A percentile compares a stretch with the other conserved stretches of the same genome.
Evolutionary conservation across 768 basidiomycete species (phyloP).

Genomic region (Rhodosporidiobolus odoratus): DNA sequence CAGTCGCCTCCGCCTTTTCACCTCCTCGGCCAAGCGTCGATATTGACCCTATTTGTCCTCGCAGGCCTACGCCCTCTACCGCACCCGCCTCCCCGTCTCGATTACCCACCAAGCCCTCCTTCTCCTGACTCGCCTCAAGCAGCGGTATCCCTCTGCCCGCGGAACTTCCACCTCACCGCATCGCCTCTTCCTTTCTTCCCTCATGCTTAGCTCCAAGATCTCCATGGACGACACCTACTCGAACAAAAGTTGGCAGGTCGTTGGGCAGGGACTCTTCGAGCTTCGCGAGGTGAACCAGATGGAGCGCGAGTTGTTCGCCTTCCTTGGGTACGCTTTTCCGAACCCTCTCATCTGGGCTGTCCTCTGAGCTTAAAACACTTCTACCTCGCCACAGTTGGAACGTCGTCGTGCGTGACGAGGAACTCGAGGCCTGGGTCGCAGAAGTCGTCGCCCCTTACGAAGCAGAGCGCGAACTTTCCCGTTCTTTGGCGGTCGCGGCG

Average conservation of each 20-base stretch:
- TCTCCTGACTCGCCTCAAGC: slow-evolving; percentile 76
- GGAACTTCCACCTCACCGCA: slow-evolving; percentile 87
- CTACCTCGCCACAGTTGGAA: slow-evolving; percentile 32
- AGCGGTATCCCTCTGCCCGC: slow-evolving; percentile 82
- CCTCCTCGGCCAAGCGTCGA: not conserved
- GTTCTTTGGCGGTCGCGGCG: slow-evolving; percentile 18
- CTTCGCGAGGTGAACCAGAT: slow-evolving; percentile 87
- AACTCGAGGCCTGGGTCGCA: slow-evolving; percentile 37
- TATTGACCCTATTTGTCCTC: not conserved
- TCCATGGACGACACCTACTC: slow-evolving; percentile 91
- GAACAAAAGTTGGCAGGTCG: slow-evolving; percentile 87
- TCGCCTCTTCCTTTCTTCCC: slow-evolving; percentile 80
- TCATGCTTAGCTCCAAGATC: slow-evolving; percentile 62
- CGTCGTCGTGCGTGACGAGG: slow-evolving; percentile 41
- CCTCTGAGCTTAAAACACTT: not conserved
- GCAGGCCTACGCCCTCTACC: slow-evolving; percentile 68
- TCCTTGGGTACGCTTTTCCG: slow-evolving; percentile 52
- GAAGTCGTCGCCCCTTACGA: slow-evolving; percentile 34
- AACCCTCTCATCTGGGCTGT: too few species aligned
- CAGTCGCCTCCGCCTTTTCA: not conserved
- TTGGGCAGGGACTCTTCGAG: slow-evolving; percentile 78
- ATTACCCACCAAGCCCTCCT: slow-evolving; percentile 66
- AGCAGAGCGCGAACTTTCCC: slow-evolving; percentile 24
- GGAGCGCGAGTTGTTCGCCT: slow-evolving; percentile 85
- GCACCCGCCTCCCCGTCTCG: slow-evolving; percentile 65